Evolutionary conservation across 164 flowering plant species (phyloP).

Genomic region (Tetracentron sinense): DNA sequence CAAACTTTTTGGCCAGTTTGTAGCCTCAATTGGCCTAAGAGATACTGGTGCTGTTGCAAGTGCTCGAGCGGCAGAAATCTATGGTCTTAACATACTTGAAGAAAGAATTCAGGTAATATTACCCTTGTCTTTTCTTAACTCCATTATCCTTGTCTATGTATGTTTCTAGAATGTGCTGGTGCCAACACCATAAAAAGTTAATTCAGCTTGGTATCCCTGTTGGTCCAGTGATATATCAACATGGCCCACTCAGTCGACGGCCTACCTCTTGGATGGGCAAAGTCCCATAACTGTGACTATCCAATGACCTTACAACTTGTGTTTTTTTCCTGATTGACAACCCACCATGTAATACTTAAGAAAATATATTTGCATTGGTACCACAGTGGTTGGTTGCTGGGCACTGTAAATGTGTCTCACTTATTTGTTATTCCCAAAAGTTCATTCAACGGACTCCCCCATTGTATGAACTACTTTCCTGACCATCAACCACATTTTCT

Average conservation of each 20-base stretch:
- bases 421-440: no score
- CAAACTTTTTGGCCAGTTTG: slow-evolving; percentile 28
- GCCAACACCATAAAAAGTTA: neutral
- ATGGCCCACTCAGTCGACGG: neutral
- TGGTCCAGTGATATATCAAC: neutral
- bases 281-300: neutral
- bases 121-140: neutral
- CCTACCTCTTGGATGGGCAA: neutral
- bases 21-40: slow-evolving; percentile 35
- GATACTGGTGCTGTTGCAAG: slow-evolving; percentile 66
- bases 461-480: neutral
- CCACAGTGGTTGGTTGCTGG: neutral
- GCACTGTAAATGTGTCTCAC: neutral
- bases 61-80: slow-evolving; percentile 60
- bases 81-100: slow-evolving; percentile 58
- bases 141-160: neutral
- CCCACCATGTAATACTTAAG: neutral
- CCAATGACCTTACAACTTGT: neutral
- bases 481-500: neutral
- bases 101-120: slow-evolving; percentile 43
- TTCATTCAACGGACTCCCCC: neutral
- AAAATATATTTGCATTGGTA: no score
- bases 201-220: neutral
- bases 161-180: neutral
- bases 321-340: neutral